These are phyloP conservation scores for Sarcomyxa edulis DNA, from an alignment of 768 basidiomycete genomes.

Conservation along the genomic window DNA sequence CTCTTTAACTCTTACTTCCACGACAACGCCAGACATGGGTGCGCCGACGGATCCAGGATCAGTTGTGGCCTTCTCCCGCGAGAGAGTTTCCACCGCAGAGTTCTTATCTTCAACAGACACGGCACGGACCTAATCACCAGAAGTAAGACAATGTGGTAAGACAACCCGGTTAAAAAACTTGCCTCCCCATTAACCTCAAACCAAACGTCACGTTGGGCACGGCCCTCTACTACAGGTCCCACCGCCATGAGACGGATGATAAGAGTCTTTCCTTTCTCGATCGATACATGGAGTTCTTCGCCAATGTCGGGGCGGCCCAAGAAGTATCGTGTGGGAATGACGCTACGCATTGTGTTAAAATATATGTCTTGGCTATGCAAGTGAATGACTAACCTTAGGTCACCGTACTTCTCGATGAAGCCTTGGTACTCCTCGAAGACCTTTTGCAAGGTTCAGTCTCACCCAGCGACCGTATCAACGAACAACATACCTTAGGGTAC, in stretches of 20 bases:
- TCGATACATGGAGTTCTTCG: constrained; percentile 96
- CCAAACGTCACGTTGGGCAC: constrained; percentile 94
- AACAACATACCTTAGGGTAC: constrained; percentile 85
- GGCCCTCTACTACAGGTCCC: constrained; percentile 87
- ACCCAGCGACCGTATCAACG: constrained; percentile 5
- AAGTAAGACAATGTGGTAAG: constrained; percentile 8
- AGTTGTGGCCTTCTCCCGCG: constrained; percentile 88
- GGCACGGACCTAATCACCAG: constrained; percentile 69
- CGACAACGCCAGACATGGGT: constrained; percentile 96
- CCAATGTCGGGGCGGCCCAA: constrained; percentile 85
- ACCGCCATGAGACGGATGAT: constrained; percentile 95
- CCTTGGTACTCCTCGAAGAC: constrained; percentile 97
- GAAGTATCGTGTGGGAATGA: constrained; percentile 97
- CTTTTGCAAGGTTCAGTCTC: constrained; percentile 29
- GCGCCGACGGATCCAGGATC: constrained; percentile 98
- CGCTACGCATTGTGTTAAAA: constrained; percentile 39
- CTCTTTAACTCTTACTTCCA: constrained; percentile 97
- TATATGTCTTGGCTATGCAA: constrained; percentile 3
- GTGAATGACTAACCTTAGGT: constrained; percentile 63
- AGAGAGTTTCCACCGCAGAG: constrained; percentile 92
- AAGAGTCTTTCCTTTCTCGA: constrained; percentile 94
- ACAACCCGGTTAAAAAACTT: constrained; percentile 13
- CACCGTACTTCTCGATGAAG: constrained; percentile 94
- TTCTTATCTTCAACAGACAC: constrained; percentile 95
- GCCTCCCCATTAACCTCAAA: constrained; percentile 98